phyloP scores from a whole-genome alignment of 2,329 filamentous ascomycete species.

The Alternaria dauci region DNA sequence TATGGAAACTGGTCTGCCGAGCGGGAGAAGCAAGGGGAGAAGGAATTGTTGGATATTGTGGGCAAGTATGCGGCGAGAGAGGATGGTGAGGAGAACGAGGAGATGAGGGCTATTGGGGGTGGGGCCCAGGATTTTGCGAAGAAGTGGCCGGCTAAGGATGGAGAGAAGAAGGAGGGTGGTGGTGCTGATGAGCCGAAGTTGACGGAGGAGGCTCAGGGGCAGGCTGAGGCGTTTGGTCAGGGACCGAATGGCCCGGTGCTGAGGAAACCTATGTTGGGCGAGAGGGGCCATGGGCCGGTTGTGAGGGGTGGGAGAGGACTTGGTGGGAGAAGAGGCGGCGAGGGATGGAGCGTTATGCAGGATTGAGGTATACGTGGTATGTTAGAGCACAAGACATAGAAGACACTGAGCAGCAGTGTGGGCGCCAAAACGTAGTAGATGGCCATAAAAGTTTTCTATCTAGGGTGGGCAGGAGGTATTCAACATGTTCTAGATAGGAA shows the following conservation, averaged over 20 bases:
- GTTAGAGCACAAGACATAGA: neutral
- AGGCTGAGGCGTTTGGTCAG: conserved; percentile 9
- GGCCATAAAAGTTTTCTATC: neutral
- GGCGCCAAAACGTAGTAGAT: neutral
- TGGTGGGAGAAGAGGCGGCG: conserved; percentile 17
- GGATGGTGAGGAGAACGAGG: conserved; percentile 32
- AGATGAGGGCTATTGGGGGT: conserved; percentile 44
- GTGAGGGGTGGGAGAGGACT: conserved; percentile 18
- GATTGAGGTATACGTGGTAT: neutral
- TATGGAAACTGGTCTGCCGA: conserved; percentile 54
- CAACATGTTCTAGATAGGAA: neutral
- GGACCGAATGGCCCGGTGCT: conserved; percentile 25
- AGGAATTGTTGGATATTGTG: conserved; percentile 28
- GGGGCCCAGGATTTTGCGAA: conserved; percentile 44
- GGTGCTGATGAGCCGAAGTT: neutral
- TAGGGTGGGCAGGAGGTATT: neutral
- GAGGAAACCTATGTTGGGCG: conserved; percentile 32
- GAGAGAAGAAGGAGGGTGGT: neutral
- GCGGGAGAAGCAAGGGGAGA: conserved; percentile 30
- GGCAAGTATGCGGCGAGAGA: conserved; percentile 35
- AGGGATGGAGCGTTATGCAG: conserved; percentile 34
- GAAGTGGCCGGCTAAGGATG: conserved; percentile 29
- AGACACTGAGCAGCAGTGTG: too few relatives aligned
- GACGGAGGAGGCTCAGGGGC: conserved; percentile 8
- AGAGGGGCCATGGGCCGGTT: conserved; percentile 43